Percentiles rank a stretch among this genome's conserved stretches.
phyloP scores from a whole-genome alignment of 371 early-diverging fungal species.

The Ecytonucleospora hepatopenaei region DNA sequence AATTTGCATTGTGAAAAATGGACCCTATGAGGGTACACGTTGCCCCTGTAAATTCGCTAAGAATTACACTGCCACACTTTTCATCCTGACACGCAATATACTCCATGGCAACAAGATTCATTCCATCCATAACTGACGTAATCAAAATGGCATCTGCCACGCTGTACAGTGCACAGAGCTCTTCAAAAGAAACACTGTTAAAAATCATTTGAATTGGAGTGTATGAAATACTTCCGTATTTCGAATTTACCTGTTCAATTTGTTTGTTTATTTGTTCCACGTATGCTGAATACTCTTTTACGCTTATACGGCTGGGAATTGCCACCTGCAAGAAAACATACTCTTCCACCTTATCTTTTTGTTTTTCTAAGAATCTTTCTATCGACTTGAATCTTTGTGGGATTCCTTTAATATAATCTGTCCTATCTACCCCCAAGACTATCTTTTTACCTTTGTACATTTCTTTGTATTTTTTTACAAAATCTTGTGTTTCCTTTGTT shows the following conservation, averaged over 20 bases:
- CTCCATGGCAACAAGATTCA: slow-evolving; percentile 95
- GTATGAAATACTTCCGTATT: slow-evolving; percentile 73
- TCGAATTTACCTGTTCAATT: slow-evolving; percentile 86
- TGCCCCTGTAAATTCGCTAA: slow-evolving; percentile 96
- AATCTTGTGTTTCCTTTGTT: slow-evolving; percentile 61
- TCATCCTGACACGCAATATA: slow-evolving; percentile 76
- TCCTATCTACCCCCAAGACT: slow-evolving; percentile 88
- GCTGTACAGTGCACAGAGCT: slow-evolving; percentile 82
- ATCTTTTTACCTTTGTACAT: slow-evolving; percentile 76
- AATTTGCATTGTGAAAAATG: slow-evolving; percentile 93
- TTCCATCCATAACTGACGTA: slow-evolving; percentile 92
- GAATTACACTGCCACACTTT: slow-evolving; percentile 81
- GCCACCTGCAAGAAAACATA: slow-evolving; percentile 80
- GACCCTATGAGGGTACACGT: slow-evolving; percentile 87
- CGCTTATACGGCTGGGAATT: slow-evolving; percentile 79
- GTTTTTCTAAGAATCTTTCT: slow-evolving; percentile 71
- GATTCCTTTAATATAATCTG: slow-evolving; percentile 99
- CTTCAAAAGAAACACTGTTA: slow-evolving; percentile 79
- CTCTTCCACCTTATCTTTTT: slow-evolving; percentile 81
- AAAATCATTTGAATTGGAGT: slow-evolving; percentile 91
- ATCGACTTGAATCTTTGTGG: slow-evolving; percentile 90
- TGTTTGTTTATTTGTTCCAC: slow-evolving; percentile 75
- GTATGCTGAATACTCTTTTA: slow-evolving; percentile 85
- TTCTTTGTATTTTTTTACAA: slow-evolving; percentile 66
- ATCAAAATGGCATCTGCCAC: slow-evolving; percentile 85